A percentile compares a stretch with the other conserved stretches of the same genome.
phyloP scores from a whole-genome alignment of 345 rosid species.

The Eucalyptus grandis region DNA sequence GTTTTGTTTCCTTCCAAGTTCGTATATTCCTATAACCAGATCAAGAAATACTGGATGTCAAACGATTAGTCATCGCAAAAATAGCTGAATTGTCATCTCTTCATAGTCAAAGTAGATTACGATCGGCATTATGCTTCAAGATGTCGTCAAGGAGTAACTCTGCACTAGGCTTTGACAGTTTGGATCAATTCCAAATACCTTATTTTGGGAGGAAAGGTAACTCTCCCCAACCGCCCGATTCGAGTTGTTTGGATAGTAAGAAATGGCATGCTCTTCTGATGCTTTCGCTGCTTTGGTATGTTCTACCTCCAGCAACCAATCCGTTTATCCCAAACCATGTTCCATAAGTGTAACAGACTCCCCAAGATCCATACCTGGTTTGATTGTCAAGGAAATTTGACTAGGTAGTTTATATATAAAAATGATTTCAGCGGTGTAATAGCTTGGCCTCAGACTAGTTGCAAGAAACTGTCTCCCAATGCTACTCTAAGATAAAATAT shows the following conservation, averaged over 20 bases:
- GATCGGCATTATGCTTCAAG: not conserved
- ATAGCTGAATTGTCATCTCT: not conserved
- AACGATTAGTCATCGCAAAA: not conserved
- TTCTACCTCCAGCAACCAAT: constrained; percentile 30
- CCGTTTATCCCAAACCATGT: constrained; percentile 73
- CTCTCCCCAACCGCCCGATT: constrained; percentile 67
- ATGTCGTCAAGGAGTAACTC: not conserved
- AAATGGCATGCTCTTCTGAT: constrained; percentile 46
- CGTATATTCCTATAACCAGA: constrained; percentile 21
- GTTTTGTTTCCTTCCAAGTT: constrained; percentile 28
- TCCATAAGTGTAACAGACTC: constrained; percentile 67
- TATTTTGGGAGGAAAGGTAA: constrained; percentile 44
- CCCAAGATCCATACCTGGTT: constrained; percentile 72
- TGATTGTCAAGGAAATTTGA: not conserved
- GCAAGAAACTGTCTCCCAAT: not conserved
- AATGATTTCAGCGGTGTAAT: not conserved
- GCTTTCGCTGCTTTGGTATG: constrained; percentile 6
- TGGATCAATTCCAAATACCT: constrained; percentile 1
- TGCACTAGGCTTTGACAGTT: not conserved
- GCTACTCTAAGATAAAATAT: not conserved
- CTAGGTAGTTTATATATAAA: not conserved
- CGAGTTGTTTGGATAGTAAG: constrained; percentile 43
- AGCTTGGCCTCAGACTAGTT: not conserved
- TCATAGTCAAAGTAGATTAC: not conserved
- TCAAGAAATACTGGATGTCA: not conserved